phyloP scores from a whole-genome alignment of 129 eudicot genomes.

The Flaveria trinervia region DNA sequence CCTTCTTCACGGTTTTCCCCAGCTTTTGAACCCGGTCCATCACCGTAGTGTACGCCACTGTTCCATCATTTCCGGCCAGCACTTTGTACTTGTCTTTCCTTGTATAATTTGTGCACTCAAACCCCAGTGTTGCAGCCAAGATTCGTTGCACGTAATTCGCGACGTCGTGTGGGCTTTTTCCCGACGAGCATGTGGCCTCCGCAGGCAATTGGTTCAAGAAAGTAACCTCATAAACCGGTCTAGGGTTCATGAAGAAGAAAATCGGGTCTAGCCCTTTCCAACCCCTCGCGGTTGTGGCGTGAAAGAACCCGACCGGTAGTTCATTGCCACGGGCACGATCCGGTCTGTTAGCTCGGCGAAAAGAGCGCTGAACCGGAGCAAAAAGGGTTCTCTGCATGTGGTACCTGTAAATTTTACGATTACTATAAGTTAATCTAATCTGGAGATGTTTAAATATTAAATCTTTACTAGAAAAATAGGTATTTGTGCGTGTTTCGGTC shows the following conservation, averaged over 20 bases:
- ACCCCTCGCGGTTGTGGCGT: slow-evolving; percentile 76
- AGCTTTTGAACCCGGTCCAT: slow-evolving; percentile 42
- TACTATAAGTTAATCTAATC: no score
- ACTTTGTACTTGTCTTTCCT: slow-evolving; percentile 92
- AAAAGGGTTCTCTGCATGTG: slow-evolving; percentile 39
- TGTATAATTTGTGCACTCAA: slow-evolving; percentile 84
- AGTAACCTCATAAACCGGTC: slow-evolving; percentile 39
- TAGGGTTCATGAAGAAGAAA: slow-evolving; percentile 58
- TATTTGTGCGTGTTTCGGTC: no score
- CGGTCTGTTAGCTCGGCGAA: slow-evolving; percentile 41
- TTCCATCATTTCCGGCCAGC: slow-evolving; percentile 93
- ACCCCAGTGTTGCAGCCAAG: slow-evolving; percentile 83
- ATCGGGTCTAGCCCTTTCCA: slow-evolving; percentile 90
- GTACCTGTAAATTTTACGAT: slow-evolving; percentile 6
- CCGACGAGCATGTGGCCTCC: slow-evolving; percentile 87
- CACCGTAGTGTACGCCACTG: slow-evolving; percentile 50
- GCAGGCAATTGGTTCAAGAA: slow-evolving; percentile 55
- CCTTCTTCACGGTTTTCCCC: slow-evolving; percentile 50
- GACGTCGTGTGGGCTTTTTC: slow-evolving; percentile 86
- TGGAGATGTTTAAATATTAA: no score
- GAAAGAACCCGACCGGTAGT: slow-evolving; percentile 43
- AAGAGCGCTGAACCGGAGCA: slow-evolving; percentile 43
- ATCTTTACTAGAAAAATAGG: no score
- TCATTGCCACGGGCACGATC: slow-evolving; percentile 44
- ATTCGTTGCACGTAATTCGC: slow-evolving; percentile 89